These are phyloP conservation scores for Rosa multiflora DNA, from an alignment of 306 rosid genomes.

Conservation along the genomic window DNA sequence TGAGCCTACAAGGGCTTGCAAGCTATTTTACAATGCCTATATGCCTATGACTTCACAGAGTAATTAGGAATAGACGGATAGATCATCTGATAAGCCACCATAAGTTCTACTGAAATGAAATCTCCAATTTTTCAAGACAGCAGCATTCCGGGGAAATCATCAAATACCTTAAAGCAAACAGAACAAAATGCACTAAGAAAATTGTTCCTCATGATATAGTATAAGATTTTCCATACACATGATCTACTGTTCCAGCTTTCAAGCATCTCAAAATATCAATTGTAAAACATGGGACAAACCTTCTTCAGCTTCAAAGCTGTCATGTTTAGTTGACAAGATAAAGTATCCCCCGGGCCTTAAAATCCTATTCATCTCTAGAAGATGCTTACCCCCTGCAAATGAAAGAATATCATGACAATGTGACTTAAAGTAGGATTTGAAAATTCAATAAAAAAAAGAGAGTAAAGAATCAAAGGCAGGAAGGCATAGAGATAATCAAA, in stretches of 20 bases:
- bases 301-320: conserved; percentile 83
- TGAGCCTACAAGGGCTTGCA: not conserved
- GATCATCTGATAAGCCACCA: not conserved
- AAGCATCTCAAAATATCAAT: not conserved
- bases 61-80: not conserved
- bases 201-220: not conserved
- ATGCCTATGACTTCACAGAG: not conserved
- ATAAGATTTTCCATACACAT: not conserved
- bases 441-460: not conserved
- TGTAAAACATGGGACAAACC: conserved; percentile 43
- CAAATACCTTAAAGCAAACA: not conserved
- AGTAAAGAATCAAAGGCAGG: not conserved
- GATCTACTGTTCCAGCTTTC: conserved; percentile 1
- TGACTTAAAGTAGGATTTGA: conserved; percentile 1
- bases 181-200: not conserved
- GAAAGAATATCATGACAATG: conserved; percentile 8
- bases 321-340: conserved; percentile 77
- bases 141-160: not conserved
- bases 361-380: conserved; percentile 89
- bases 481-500: conserved; percentile 17
- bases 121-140: not conserved
- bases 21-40: not conserved
- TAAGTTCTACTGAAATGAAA: not conserved
- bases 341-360: conserved; percentile 88
- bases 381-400: conserved; percentile 77